A percentile compares a stretch with the other conserved stretches of the same genome.
These are phyloP conservation scores for Coleophoma eucalyptorum DNA, from an alignment of 2,329 filamentous ascomycete species.

Conservation along the genomic window DNA sequence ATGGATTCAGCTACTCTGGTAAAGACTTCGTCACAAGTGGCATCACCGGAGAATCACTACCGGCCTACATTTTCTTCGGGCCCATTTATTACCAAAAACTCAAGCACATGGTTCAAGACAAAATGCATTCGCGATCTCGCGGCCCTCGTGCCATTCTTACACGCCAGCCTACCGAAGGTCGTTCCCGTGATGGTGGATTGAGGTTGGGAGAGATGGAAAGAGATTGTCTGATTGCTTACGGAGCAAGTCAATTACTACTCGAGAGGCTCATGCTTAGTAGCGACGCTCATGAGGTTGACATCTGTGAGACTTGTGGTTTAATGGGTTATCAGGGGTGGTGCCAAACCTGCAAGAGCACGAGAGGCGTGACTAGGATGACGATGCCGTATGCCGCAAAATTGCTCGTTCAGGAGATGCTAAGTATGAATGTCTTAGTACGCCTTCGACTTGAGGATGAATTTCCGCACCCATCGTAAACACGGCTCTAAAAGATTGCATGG, in stretches of 20 bases:
- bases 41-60: slow-evolving; percentile 88
- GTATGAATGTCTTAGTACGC: slow-evolving; percentile 96
- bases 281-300: slow-evolving; percentile 86
- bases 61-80: slow-evolving; percentile 96
- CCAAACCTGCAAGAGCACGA: slow-evolving; percentile 82
- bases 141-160: slow-evolving; percentile 91
- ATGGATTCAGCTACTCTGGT: slow-evolving; percentile 94
- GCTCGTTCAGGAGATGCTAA: slow-evolving; percentile 90
- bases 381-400: slow-evolving; percentile 98
- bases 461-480: slow-evolving; percentile 40
- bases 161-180: slow-evolving; percentile 92
- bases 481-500: too few relatives aligned
- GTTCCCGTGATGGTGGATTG: slow-evolving; percentile 86
- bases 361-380: slow-evolving; percentile 84
- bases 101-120: slow-evolving; percentile 99
- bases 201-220: slow-evolving; percentile 98
- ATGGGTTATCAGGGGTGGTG: slow-evolving; percentile 97
- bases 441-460: slow-evolving; percentile 94
- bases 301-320: slow-evolving; percentile 89
- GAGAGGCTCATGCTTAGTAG: slow-evolving; percentile 94
- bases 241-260: slow-evolving; percentile 84
- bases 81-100: slow-evolving; percentile 99
- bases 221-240: slow-evolving; percentile 96
- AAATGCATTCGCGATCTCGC: slow-evolving; percentile 94
- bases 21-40: slow-evolving; percentile 96